phyloP scores from a whole-genome alignment of 2,329 filamentous ascomycete species.

The Colletotrichum falcatum region DNA sequence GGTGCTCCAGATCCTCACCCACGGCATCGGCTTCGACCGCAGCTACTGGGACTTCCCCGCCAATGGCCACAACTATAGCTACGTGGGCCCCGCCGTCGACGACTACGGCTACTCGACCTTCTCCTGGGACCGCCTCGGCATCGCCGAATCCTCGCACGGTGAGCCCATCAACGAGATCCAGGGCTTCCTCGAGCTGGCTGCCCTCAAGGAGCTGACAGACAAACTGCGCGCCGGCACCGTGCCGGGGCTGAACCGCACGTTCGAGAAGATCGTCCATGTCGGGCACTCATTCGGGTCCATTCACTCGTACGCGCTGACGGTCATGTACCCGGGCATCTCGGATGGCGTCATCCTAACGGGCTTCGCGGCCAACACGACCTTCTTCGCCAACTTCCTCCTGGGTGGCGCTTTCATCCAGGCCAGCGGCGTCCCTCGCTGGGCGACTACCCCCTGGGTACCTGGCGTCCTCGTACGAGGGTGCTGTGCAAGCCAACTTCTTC shows the following conservation, averaged over 20 bases:
- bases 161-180: constrained; percentile 72
- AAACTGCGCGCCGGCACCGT: constrained; percentile 61
- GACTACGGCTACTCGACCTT: constrained; percentile 69
- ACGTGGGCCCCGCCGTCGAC: constrained; percentile 66
- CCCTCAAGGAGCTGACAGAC: constrained; percentile 65
- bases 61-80: constrained; percentile 72
- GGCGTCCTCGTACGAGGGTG: constrained; percentile 57
- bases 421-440: constrained; percentile 46
- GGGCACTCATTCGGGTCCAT: constrained; percentile 74
- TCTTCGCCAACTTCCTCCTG: constrained; percentile 56
- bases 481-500: constrained; percentile 66
- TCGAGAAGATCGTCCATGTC: constrained; percentile 65
- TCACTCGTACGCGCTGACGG: constrained; percentile 67
- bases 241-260: constrained; percentile 51
- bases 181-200: constrained; percentile 67
- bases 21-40: constrained; percentile 54
- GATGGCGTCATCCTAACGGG: constrained; percentile 72
- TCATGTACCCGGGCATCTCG: constrained; percentile 63
- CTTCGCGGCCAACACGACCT: constrained; percentile 63
- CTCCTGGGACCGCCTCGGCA: constrained; percentile 71
- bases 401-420: constrained; percentile 62
- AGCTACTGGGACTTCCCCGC: constrained; percentile 72
- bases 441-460: constrained; percentile 65
- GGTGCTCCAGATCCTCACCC: constrained; percentile 55
- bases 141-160: constrained; percentile 68